Evolutionary conservation across 2,329 filamentous ascomycete species (phyloP), one percentile per base, ranked within the genome.

Genomic region (Trichoderma aggressivum): DNA sequence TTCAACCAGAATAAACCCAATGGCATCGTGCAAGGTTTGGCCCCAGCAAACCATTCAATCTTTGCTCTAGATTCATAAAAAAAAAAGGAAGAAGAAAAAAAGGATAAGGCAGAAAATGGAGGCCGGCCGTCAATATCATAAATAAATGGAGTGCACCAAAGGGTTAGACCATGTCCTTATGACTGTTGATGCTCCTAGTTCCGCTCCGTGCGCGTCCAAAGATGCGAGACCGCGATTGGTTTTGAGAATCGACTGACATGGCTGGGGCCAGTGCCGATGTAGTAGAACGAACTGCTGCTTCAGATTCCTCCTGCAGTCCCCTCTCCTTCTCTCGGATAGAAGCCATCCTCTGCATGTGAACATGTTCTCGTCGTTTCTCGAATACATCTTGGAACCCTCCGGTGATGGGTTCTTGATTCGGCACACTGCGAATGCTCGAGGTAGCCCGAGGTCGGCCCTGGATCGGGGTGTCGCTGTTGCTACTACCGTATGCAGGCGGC

Each of bases 371-470:
- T 32, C 84, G 83, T 58, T 78, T 80, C 32, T 82, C 81, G 62
- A 85, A 86, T 0, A 86, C 82, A 66, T 86, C 82, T 70, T 83
- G 80, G 78, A 84, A 84, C 74, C 86, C 79, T 47, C 79, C 79
- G 61, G 82, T 76, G 14, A 74, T 75, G 14, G 76, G 75, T 50
- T 82, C 81, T 26, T 79, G 79, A 6, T 78, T 71, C 14, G 79
- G 75, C 18, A 76, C 43, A 5, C 73, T 60, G 11, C 72, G 73
- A 1, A 71, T 43, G 34, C 72, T 77, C 28, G 50, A 53, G 62
- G 66, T 70, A 55, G 58, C 74, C 16, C 72, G 67, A 28, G 72
- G 72, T 47, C 71, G 67, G 3, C 70, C 72, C 1, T 73, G 67
- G 5, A 72, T 72, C 28, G 76, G 71, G 7, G 24, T 21, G 5